Conservation (phyloP, 176 grass and related monocot genomes). For the Tillandsia fasciculata region DNA sequence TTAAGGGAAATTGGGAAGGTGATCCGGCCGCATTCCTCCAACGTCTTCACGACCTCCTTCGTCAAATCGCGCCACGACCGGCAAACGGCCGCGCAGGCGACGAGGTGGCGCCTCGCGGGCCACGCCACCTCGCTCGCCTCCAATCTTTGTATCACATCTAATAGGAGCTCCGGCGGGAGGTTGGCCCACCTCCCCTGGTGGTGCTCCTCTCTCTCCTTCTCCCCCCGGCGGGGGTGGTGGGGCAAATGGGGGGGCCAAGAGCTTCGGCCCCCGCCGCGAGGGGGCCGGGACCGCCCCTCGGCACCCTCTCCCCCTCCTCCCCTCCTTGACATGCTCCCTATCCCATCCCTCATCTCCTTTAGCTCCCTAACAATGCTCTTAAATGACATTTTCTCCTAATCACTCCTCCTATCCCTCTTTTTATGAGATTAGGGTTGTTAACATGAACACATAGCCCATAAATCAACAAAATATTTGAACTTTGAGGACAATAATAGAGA, state of each 20-base stretch:
- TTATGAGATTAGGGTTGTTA: conserved; percentile 40
- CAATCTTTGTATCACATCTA: conserved; percentile 92
- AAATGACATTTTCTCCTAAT: conserved; percentile 56
- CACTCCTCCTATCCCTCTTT: conserved; percentile 10
- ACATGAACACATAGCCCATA: conserved; percentile 1
- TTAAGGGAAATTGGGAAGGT: conserved; percentile 98
- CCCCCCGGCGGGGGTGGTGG: too few relatives aligned
- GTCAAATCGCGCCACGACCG: conserved; percentile 82
- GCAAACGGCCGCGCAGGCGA: conserved; percentile 80
- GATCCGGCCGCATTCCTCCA: conserved; percentile 79
- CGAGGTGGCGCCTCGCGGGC: conserved; percentile 76
- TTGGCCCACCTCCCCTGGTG: conserved; percentile 67
- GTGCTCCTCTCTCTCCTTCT: conserved; percentile 14
- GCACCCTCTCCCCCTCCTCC: conserved; percentile 26
- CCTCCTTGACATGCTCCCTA: conserved; percentile 70
- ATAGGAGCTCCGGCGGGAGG: conserved; percentile 76
- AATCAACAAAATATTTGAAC: neutral
- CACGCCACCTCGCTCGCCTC: conserved; percentile 72
- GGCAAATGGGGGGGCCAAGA: conserved; percentile 48
- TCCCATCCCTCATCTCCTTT: conserved; percentile 86
- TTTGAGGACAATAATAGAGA: neutral
- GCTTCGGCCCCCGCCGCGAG: conserved; percentile 36
- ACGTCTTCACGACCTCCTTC: conserved; percentile 80
- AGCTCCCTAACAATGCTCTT: conserved; percentile 80
- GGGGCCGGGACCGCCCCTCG: conserved; percentile 32